A percentile compares a stretch with the other conserved stretches of the same genome.
Evolutionary conservation across 2,329 filamentous ascomycete genomes (phyloP).

Genomic region (Catunica adiposa): DNA sequence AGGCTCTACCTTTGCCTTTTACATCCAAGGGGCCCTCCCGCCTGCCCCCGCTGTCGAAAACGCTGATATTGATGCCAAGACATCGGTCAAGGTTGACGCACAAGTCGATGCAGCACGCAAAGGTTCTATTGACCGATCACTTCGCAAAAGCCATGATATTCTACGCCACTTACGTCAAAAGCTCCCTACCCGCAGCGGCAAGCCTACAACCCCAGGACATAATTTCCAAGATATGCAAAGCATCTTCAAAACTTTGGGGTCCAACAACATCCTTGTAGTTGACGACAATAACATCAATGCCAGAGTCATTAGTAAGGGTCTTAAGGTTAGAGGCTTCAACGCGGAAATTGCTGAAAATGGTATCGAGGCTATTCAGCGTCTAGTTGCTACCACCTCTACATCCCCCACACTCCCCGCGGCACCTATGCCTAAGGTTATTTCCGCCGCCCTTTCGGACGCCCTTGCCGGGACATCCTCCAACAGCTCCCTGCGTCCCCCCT

Average conservation of each 20-base stretch:
- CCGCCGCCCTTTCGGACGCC: background rate
- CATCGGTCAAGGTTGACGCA: conserved; percentile 19
- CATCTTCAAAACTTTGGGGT: conserved; percentile 10
- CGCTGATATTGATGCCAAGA: conserved; percentile 20
- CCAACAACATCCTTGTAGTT: conserved; percentile 38
- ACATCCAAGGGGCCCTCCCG: conserved; percentile 38
- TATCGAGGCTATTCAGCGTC: conserved; percentile 36
- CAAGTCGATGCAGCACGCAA: conserved; percentile 1
- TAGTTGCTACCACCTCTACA: background rate
- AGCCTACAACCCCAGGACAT: background rate
- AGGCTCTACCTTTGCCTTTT: conserved; percentile 55
- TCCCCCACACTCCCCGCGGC: background rate
- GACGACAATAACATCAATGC: conserved; percentile 55
- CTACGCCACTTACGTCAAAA: too few species aligned
- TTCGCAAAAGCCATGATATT: too few species aligned
- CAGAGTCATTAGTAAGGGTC: conserved; percentile 43
- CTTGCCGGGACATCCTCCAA: background rate
- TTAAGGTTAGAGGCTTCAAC: conserved; percentile 42
- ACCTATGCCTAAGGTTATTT: background rate
- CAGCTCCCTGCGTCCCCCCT: conserved; percentile 1
- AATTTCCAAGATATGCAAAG: background rate
- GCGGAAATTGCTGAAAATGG: conserved; percentile 49
- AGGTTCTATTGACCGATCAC: background rate
- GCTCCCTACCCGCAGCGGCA: background rate
- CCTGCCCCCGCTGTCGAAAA: conserved; percentile 23